Base-by-base conservation (phyloP, 202 grass and related monocot genomes). In the Zoysia matrella region DNA sequence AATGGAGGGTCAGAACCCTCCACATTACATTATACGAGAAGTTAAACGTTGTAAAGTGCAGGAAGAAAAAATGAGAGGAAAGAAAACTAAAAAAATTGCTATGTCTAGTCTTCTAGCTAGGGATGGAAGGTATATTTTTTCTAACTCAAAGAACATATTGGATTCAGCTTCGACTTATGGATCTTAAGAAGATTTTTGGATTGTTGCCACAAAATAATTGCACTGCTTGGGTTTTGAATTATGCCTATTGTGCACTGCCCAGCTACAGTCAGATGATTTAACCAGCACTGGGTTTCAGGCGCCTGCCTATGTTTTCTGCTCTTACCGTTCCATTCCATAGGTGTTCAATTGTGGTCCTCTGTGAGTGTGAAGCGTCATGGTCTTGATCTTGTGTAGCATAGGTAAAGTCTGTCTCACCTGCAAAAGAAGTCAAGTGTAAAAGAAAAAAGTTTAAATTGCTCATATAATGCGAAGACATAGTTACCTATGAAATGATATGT, bases 141-240 rank as follows among this genome's bases (percentile, higher is more conserved):
- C 42, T 14, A 80, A 60, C 22, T 18, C 49, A 65, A 22, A 76
- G 11, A 80, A 6, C 43, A 12, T 65, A 50, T 12, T 66, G 76
- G 54, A 75, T 58, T 84, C 56, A 70, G 55, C 75, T 42, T 80
- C 76, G 47, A 14, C 11, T 39, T 7, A 60, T 58, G 14, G 39
- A 52, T 40, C 2, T 42, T 36, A 36, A 36, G 43, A 18, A 14
- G 49, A 63, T 52, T 42, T 69, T 3, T 5, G 18, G 43, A 9
- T 50, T 75, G 12, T 75, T 50, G 39, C 39, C 65, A 60, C 9
- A 69, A 6, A 51, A 36, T 36, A 36, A 36, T 41, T 44, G 12
- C 36, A 0, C 36, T 70, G 2, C 14, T 51, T 16, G 64, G 16
- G 48, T 66, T 44, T 36, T 80, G 65, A 48, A 36, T 14, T 40